A percentile compares a stretch with the other conserved stretches of the same genome.
Evolutionary conservation across 257 asterid genomes (phyloP).

Genomic region (Solanum piurae): DNA sequence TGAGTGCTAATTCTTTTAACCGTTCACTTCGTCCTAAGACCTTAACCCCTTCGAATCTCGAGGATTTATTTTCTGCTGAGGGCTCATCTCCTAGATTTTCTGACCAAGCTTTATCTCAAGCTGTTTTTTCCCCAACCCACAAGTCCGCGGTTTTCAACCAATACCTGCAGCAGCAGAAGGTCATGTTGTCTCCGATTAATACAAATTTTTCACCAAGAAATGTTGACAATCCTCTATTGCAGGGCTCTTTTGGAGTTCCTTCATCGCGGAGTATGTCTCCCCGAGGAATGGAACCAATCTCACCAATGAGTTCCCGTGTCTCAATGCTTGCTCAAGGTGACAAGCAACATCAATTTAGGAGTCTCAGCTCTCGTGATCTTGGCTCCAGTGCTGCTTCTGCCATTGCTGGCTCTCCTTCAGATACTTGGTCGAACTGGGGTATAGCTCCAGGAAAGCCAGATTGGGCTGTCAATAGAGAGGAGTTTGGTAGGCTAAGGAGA

Average conservation of each 20-base stretch:
- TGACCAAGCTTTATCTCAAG: slow-evolving; percentile 40
- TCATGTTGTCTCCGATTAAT: slow-evolving; percentile 56
- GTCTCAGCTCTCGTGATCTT: slow-evolving; percentile 73
- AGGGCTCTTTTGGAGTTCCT: slow-evolving; percentile 40
- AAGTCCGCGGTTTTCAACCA: slow-evolving; percentile 50
- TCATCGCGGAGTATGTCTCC: slow-evolving; percentile 75
- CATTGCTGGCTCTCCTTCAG: slow-evolving; percentile 33
- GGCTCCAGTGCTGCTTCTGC: slow-evolving; percentile 45
- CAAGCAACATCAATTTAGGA: slow-evolving; percentile 50
- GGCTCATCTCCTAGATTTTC: slow-evolving; percentile 64
- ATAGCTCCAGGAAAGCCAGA: slow-evolving; percentile 39
- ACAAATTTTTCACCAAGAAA: slow-evolving; percentile 51
- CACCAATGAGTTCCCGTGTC: slow-evolving; percentile 64
- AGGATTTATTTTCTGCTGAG: slow-evolving; percentile 63
- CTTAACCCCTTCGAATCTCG: slow-evolving; percentile 59
- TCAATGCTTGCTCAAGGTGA: slow-evolving; percentile 54
- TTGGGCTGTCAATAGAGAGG: slow-evolving; percentile 41
- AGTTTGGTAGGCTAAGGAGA: slow-evolving; percentile 38
- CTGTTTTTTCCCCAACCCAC: slow-evolving; percentile 55
- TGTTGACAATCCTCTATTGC: slow-evolving; percentile 42
- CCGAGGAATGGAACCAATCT: slow-evolving; percentile 49
- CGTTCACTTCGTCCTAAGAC: slow-evolving; percentile 41
- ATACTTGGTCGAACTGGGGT: slow-evolving; percentile 59
- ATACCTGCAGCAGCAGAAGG: slow-evolving; percentile 73
- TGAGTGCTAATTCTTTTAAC: slow-evolving; percentile 23